phyloP scores from a whole-genome alignment of 2,329 filamentous ascomycete species.

The Colletotrichum falcatum region DNA sequence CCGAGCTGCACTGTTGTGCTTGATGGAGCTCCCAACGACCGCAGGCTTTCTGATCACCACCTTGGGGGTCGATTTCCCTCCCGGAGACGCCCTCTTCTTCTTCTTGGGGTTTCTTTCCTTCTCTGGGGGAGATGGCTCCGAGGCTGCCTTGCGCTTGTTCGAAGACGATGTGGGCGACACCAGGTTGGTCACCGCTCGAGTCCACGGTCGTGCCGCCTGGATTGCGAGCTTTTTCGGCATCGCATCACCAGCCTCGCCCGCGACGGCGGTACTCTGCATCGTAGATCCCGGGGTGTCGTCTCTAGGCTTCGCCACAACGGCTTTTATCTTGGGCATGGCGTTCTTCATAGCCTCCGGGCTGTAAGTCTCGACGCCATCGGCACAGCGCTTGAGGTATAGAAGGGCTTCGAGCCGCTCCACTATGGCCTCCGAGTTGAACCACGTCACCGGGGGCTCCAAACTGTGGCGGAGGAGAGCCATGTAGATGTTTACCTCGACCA shows the following conservation, averaged over 20 bases:
- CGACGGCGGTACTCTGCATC: background rate
- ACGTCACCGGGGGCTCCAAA: background rate
- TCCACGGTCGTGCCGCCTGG: background rate
- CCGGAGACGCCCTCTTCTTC: background rate
- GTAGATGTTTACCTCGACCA: background rate
- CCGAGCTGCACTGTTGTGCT: background rate
- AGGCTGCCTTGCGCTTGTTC: background rate
- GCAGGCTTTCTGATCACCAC: too few relatives aligned
- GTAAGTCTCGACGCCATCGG: background rate
- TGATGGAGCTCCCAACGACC: fast-evolving
- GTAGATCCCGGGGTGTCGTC: too few relatives aligned
- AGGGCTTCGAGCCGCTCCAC: background rate
- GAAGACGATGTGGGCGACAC: background rate
- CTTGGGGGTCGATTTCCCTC: background rate
- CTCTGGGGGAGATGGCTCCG: background rate
- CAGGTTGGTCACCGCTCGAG: background rate
- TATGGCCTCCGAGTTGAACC: background rate
- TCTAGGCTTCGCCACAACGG: fast-evolving
- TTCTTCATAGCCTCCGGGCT: background rate
- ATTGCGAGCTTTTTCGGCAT: background rate
- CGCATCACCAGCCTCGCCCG: fast-evolving
- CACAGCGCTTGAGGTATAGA: background rate
- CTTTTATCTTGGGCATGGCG: background rate
- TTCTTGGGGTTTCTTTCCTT: background rate
- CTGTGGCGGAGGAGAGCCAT: background rate